These are phyloP conservation scores for Collybia sp. DNA, from an alignment of 768 basidiomycete species.

Conservation along the genomic window DNA sequence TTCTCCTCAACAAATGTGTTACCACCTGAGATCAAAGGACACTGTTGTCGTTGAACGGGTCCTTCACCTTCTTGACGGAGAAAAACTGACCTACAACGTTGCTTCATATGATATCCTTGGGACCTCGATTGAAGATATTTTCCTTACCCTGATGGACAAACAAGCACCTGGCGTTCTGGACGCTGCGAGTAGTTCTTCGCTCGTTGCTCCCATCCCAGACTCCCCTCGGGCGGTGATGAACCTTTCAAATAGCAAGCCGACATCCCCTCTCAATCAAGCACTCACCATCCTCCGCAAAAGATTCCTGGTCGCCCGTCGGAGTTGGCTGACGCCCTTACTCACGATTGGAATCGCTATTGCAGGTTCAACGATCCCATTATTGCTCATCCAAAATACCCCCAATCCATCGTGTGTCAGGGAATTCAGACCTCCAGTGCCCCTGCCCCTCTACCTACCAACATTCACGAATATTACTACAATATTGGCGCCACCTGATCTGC, in stretches of 20 bases:
- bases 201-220: constrained; percentile 4
- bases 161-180: constrained; percentile 22
- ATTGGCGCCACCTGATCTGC: constrained; percentile 21
- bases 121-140: constrained; percentile 79
- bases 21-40: constrained; percentile 62
- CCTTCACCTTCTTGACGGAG: constrained; percentile 47
- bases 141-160: constrained; percentile 64
- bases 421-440: constrained; percentile 28
- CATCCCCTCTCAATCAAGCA: constrained; percentile 60
- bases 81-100: constrained; percentile 32
- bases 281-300: constrained; percentile 75
- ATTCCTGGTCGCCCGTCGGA: constrained; percentile 52
- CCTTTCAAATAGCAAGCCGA: constrained; percentile 46
- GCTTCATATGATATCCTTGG: constrained; percentile 63
- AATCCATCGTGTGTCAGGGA: constrained; percentile 41
- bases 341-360: constrained; percentile 49
- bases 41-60: constrained; percentile 47
- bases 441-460: constrained; percentile 52
- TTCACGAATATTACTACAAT: constrained; percentile 33
- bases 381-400: constrained; percentile 50
- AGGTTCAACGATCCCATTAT: constrained; percentile 62
- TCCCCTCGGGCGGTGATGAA: constrained; percentile 22
- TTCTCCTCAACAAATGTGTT: constrained; percentile 40
- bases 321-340: constrained; percentile 64
- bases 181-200: constrained; percentile 2